Base-by-base conservation (phyloP, 208 protist genomes). In the Leishmania arabica region DNA sequence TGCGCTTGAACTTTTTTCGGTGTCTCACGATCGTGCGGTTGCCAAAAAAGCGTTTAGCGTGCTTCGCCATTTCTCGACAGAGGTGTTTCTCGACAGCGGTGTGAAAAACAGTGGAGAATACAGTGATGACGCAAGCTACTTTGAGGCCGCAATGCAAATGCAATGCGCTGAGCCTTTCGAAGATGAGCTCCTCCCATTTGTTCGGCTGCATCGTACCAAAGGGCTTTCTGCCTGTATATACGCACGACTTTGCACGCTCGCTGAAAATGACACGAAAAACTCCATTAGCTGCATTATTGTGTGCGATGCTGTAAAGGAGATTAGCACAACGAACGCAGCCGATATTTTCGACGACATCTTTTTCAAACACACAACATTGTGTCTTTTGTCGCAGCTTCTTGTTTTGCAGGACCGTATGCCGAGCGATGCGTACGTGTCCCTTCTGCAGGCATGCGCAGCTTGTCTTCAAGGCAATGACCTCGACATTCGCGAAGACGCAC, bases 401-500 rank as follows among this genome's bases (percentile, higher is more conserved):
- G 1, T 66, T 40, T 77, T 69, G 3, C 72, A 79, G 2, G 47
- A 79, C 3, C 21, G 34, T 31, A 56, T 74, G 21, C 77, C 82
- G 40, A 82, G 78, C 27, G 82, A 86, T 42, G 78, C 56, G 17
- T 86, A 82, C 19, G 42, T 86, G 37, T 62, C 78, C 24, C 8
- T 82, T 11, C 13, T 82, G n/a, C 73, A 79, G 31, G 82, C 82
- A 31, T 47, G 37, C 13, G 31, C 53, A 42, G 66, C 78, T 9
- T 86, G 78, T 54, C 62, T 82, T 27, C 27, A 68, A 51, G 37
- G 24, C 0, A 49, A 21, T n/a, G 49, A 65, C 1, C 0, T 17
- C 3, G 40, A 47, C 11, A 47, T 68, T 7, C n/a, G 60, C 34
- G 24, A 72, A 11, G 45, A 85, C n/a, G 40, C 42, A 11, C 31